phyloP scores from a whole-genome alignment of 768 basidiomycete species.

The Phanerochaete sordida region DNA sequence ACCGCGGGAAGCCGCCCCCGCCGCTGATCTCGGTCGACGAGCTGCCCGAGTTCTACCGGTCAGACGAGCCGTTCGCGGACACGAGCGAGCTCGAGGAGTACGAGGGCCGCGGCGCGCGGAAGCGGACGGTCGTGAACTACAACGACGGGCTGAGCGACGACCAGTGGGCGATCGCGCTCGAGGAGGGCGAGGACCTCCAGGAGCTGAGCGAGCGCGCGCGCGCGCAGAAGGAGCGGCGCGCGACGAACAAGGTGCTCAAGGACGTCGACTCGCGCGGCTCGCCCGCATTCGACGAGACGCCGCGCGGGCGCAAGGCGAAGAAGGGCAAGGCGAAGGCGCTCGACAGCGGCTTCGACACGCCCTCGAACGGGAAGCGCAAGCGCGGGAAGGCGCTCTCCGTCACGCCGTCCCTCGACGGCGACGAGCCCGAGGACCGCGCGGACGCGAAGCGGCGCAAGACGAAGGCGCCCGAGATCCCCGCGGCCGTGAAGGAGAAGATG shows the following conservation, averaged over 20 bases:
- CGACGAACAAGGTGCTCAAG: constrained; percentile 52
- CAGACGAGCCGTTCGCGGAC: constrained; percentile 72
- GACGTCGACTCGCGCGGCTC: constrained; percentile 41
- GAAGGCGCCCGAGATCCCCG: constrained; percentile 54
- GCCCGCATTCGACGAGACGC: constrained; percentile 23
- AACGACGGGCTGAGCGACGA: constrained; percentile 94
- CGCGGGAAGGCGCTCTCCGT: constrained; percentile 75
- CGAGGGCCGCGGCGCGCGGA: constrained; percentile 82
- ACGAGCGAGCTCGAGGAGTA: constrained; percentile 59
- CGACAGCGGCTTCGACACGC: constrained; percentile 27
- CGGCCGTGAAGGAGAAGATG: constrained; percentile 67
- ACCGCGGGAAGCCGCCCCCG: constrained; percentile 73
- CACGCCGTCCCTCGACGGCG: constrained; percentile 69
- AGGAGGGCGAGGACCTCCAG: constrained; percentile 78
- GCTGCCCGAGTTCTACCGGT: constrained; percentile 88
- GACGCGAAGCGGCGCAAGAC: constrained; percentile 86
- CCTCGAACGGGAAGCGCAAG: constrained; percentile 67
- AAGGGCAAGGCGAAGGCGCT: constrained; percentile 60
- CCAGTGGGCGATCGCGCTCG: constrained; percentile 84
- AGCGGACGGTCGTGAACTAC: constrained; percentile 83
- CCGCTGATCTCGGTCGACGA: constrained; percentile 84
- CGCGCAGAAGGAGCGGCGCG: constrained; percentile 63
- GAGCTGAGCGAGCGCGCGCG: constrained; percentile 65
- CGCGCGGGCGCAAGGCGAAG: constrained; percentile 52
- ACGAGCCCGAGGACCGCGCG: constrained; percentile 76